Conservation (phyloP, 441 rosid species). For the Flueggea neowawraea region DNA sequence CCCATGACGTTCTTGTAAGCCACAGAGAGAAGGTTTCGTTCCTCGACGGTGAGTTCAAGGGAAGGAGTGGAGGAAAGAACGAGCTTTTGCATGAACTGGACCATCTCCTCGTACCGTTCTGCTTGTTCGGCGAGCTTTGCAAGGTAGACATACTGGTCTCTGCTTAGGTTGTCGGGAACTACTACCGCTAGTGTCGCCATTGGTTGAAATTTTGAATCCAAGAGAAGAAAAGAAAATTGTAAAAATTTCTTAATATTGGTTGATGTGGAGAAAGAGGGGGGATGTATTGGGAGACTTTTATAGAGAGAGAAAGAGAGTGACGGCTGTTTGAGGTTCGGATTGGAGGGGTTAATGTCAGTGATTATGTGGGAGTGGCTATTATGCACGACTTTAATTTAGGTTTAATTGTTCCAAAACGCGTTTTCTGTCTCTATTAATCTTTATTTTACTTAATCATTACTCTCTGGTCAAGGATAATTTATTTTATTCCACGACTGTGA, state of each 20-base stretch:
- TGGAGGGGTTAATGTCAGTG: no score
- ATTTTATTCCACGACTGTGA: no score
- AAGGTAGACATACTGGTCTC: constrained; percentile 82
- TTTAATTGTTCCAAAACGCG: no score
- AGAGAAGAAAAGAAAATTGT: background rate
- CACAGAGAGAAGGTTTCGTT: constrained; percentile 84
- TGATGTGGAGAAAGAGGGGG: background rate
- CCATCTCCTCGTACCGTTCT: constrained; percentile 93
- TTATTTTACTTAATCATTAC: no score
- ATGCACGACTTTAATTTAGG: no score
- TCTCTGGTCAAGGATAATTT: no score
- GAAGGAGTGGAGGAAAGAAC: constrained; percentile 68
- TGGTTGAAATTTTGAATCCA: background rate
- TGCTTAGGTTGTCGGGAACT: constrained; percentile 49
- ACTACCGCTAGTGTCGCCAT: constrained; percentile 27
- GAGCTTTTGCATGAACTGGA: constrained; percentile 76
- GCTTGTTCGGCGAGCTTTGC: constrained; percentile 88
- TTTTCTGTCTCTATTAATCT: no score
- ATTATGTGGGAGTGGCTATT: no score
- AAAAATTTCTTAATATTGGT: background rate
- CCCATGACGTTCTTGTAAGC: constrained; percentile 96
- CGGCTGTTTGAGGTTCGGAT: no score
- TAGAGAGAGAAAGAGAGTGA: background rate
- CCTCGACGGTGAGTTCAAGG: constrained; percentile 85
- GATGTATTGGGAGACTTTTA: background rate